Conservation (phyloP, 768 basidiomycete species). For the Rhizopogon salebrosus region DNA sequence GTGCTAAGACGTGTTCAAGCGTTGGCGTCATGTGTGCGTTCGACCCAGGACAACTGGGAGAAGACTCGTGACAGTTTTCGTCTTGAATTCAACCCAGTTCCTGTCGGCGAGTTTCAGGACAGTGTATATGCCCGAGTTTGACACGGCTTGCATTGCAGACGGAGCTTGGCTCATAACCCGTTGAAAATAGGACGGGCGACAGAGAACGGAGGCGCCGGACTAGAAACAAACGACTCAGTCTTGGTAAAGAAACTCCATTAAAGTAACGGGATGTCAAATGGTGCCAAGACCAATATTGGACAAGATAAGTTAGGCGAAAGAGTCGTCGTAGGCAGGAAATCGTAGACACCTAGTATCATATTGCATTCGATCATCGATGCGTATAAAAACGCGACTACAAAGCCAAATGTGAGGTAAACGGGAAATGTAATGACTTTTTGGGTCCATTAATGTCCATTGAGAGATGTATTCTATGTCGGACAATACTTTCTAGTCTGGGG, state of each 20-base stretch:
- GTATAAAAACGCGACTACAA: neutral
- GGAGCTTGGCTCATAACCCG: neutral
- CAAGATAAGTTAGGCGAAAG: conserved; percentile 50
- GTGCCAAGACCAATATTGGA: conserved; percentile 78
- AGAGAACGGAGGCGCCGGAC: neutral
- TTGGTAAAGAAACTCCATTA: too few relatives aligned
- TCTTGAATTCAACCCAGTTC: conserved; percentile 5
- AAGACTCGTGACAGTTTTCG: neutral
- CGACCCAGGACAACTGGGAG: too few relatives aligned
- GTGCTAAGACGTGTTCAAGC: too few relatives aligned
- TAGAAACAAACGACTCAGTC: neutral
- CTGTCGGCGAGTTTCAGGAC: conserved; percentile 2
- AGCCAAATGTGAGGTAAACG: neutral
- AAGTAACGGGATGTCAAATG: conserved; percentile 56
- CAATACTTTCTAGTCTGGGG: too few relatives aligned
- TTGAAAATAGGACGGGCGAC: too few relatives aligned
- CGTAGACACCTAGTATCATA: neutral
- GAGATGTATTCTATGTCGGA: too few relatives aligned
- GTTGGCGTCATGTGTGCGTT: too few relatives aligned
- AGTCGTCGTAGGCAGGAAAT: conserved; percentile 20
- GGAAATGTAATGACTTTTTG: too few relatives aligned
- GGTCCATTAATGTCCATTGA: too few relatives aligned
- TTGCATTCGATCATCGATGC: too few relatives aligned
- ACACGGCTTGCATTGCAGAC: neutral
- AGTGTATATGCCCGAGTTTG: neutral